Percentiles rank a stretch among this genome's conserved stretches.
Evolutionary conservation across 192 early-diverging fungal genomes (phyloP).

Genomic region (Rhizophlyctis rosea): DNA sequence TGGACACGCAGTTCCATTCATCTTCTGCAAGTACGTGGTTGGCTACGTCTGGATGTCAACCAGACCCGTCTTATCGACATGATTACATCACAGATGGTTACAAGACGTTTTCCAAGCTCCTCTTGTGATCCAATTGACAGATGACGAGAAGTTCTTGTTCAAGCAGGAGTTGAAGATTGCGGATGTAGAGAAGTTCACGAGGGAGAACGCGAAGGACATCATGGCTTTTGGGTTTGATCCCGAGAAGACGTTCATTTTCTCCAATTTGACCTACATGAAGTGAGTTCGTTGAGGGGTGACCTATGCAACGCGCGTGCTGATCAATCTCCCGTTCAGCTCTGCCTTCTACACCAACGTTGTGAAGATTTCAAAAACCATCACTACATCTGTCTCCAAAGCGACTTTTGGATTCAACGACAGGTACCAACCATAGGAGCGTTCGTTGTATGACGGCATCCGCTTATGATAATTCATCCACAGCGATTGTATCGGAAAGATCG

Average conservation of each 20-base stretch:
- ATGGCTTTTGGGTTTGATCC: slow-evolving; percentile 93
- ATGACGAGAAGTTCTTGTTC: slow-evolving; percentile 99
- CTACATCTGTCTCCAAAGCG: slow-evolving; percentile 73
- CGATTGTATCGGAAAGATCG: slow-evolving; percentile 87
- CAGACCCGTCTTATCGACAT: background rate
- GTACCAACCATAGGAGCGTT: too few relatives aligned
- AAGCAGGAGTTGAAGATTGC: slow-evolving; percentile 84
- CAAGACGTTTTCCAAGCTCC: slow-evolving; percentile 96
- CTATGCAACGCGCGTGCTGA: background rate
- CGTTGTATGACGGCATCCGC: too few relatives aligned
- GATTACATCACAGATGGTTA: slow-evolving; percentile 61
- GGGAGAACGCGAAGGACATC: slow-evolving; percentile 87
- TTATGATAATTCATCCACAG: slow-evolving; percentile 25
- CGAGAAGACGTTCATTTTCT: slow-evolving; percentile 96
- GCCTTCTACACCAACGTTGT: slow-evolving; percentile 93
- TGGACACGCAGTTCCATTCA: slow-evolving; percentile 95
- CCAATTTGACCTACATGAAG: slow-evolving; percentile 87
- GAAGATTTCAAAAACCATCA: slow-evolving; percentile 84
- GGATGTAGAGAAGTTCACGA: slow-evolving; percentile 68
- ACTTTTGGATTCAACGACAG: slow-evolving; percentile 90
- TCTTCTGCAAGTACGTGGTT: slow-evolving; percentile 82
- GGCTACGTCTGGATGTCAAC: background rate
- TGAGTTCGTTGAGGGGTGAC: slow-evolving; percentile 25
- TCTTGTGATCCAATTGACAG: slow-evolving; percentile 94
- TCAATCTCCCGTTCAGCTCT: slow-evolving; percentile 49